Base-by-base conservation (phyloP, 2,329 filamentous ascomycete species). In the Alternaria sp. region DNA sequence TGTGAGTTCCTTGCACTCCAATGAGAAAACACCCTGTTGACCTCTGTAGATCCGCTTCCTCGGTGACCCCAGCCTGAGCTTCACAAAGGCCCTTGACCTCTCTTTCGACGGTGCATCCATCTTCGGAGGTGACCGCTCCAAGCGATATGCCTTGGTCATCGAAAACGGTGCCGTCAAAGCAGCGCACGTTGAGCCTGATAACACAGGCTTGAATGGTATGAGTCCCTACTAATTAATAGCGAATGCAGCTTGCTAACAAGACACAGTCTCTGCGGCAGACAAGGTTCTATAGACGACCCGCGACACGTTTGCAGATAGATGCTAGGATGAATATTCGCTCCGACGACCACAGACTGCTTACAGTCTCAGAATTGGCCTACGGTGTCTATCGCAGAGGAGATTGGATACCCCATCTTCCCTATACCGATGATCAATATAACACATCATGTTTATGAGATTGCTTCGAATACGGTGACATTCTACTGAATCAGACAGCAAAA, bases 111-210 rank as follows among this genome's bases (percentile, higher is more conserved):
- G 87, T 55, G 85, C 87, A 12, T 85, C 91, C 58, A 88, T 97
- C 79, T 96, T 98, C 74, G 95, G 95, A 46, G 90, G 90, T 72
- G 84, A 88, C 72, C 89, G 95, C 68, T 91, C 91, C 82, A 97
- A 97, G 88, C 88, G 95, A 54, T 97, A 97, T 76, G 93, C 92
- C 19, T 85, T 97, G 58, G 86, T 94, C 55, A 84, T 96, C 56
- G 90, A 97, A 83, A 84, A 96, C 73, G 94, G 95, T 70, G 93
- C 93, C 82, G 91, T 97, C 72, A 91, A 90, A 82, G 88, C 90
- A 74, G 87, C 91, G 19, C 89, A 93, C 73, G 88, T 97, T 56
- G 95, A 97, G 86, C 90, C 93, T 11, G 94, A 97, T 80, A 94
- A 92, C 82, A 96, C 92, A 43, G 93, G 93, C 32, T 87, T 93